Percentiles rank a stretch among this genome's conserved stretches.
Conservation (phyloP, 192 early-diverging fungal genomes). For the Backusella circina region DNA sequence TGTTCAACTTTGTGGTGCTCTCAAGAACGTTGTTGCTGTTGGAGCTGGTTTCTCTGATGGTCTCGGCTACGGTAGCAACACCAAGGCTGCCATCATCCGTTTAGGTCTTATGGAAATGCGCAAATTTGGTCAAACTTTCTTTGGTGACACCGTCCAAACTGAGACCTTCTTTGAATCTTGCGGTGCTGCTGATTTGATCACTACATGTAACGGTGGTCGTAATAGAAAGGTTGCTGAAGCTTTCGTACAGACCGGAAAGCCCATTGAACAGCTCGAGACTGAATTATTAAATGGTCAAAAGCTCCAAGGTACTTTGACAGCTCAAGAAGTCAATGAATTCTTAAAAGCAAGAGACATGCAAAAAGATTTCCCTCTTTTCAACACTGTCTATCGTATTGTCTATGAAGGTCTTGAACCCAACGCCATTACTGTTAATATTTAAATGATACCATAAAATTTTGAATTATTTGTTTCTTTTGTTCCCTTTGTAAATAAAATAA, state of each 20-base stretch:
- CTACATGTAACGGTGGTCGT: constrained; percentile 95
- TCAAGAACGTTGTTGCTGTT: constrained; percentile 98
- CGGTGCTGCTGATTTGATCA: constrained; percentile 95
- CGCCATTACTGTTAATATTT: constrained; percentile 64
- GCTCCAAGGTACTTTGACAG: constrained; percentile 91
- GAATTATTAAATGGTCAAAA: constrained; percentile 97
- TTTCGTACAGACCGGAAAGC: constrained; percentile 86
- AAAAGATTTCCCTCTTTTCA: constrained; percentile 89
- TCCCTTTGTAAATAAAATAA: not conserved
- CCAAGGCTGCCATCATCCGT: constrained; percentile 97
- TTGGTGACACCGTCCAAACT: constrained; percentile 74
- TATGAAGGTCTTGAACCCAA: constrained; percentile 74
- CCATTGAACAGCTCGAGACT: constrained; percentile 86
- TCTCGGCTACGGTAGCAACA: constrained; percentile 88
- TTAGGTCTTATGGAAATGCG: constrained; percentile 95
- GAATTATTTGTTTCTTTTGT: not conserved
- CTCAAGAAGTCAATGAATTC: constrained; percentile 82
- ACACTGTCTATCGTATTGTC: constrained; percentile 87
- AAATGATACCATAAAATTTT: constrained; percentile 13
- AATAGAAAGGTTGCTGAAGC: constrained; percentile 93
- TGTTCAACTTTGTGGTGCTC: constrained; percentile 95
- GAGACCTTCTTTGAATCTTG: constrained; percentile 97
- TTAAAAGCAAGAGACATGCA: constrained; percentile 58
- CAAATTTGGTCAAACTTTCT: constrained; percentile 84
- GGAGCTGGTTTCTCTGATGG: constrained; percentile 96